Evolutionary conservation across 75 land plant species (phyloP).

Genomic region (Sequoia sempervirens): DNA sequence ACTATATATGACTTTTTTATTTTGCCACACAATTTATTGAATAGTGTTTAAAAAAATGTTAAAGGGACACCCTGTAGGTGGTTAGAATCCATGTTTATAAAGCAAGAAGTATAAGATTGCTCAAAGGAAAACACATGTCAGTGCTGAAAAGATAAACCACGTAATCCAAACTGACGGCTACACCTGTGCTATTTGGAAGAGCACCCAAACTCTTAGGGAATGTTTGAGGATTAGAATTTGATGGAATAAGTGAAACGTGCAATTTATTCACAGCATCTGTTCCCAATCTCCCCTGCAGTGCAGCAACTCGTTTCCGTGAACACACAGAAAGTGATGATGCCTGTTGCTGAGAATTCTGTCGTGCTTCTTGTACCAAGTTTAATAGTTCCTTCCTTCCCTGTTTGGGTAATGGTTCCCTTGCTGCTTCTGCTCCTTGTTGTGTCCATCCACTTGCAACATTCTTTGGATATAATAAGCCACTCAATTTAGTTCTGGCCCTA

Average conservation of each 20-base stretch:
- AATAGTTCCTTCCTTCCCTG: slow-evolving; percentile 58
- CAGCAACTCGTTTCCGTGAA: slow-evolving; percentile 74
- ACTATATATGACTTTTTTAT: not conserved
- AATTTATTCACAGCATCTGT: slow-evolving; percentile 8
- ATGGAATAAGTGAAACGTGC: not conserved
- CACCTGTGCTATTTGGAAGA: slow-evolving; percentile 5
- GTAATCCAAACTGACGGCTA: not conserved
- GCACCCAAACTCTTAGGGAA: not conserved
- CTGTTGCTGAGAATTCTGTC: slow-evolving; percentile 30
- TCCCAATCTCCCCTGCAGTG: slow-evolving; percentile 32
- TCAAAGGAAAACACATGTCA: not conserved
- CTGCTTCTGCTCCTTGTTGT: slow-evolving; percentile 30
- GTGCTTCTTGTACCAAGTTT: slow-evolving; percentile 40
- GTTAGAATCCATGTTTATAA: not conserved
- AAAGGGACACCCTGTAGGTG: not conserved
- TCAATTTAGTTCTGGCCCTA: not conserved
- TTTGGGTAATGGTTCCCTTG: slow-evolving; percentile 47
- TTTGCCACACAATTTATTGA: not conserved
- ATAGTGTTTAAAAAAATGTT: not conserved
- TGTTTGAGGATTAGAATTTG: not conserved
- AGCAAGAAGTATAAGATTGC: not conserved
- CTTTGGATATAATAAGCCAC: slow-evolving; percentile 16
- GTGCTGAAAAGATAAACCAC: not conserved
- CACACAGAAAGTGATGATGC: slow-evolving; percentile 25
- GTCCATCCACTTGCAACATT: slow-evolving; percentile 43